Evolutionary conservation across 192 early-diverging fungal genomes (phyloP).

Genomic region (Entomortierella chlamydospora): DNA sequence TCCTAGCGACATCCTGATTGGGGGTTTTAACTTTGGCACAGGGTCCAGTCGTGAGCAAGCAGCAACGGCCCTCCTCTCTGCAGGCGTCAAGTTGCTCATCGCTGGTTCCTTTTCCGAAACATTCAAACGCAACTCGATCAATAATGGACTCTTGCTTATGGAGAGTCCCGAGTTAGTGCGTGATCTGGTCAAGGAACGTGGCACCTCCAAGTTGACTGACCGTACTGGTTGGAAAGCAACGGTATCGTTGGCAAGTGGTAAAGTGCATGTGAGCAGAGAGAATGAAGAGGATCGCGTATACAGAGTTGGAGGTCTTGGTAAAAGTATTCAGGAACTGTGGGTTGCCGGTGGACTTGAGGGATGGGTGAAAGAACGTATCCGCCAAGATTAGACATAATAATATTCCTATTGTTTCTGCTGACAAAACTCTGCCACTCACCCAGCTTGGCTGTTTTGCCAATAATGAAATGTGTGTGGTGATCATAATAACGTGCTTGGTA

Average conservation of each 20-base stretch:
- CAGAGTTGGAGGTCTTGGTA: conserved; percentile 75
- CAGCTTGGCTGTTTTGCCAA: too few relatives aligned
- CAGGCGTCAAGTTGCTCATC: conserved; percentile 86
- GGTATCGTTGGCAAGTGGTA: conserved; percentile 80
- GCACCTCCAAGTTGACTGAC: conserved; percentile 68
- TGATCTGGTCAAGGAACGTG: conserved; percentile 69
- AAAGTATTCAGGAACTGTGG: conserved; percentile 97
- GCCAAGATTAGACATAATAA: not conserved
- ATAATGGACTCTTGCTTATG: conserved; percentile 94
- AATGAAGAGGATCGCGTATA: conserved; percentile 57
- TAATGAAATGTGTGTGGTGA: too few relatives aligned
- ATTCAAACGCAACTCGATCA: conserved; percentile 98
- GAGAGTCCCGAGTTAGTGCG: conserved; percentile 87
- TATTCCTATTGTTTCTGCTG: too few relatives aligned
- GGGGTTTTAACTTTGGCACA: conserved; percentile 97
- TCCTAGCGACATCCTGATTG: conserved; percentile 87
- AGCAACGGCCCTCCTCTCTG: conserved; percentile 91
- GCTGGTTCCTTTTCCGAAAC: conserved; percentile 97
- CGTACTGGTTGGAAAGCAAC: conserved; percentile 66
- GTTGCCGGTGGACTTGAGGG: conserved; percentile 94
- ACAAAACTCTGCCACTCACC: too few relatives aligned
- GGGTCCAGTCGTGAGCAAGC: conserved; percentile 99
- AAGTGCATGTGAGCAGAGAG: conserved; percentile 55
- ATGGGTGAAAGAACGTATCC: conserved; percentile 84
- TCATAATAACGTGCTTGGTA: too few relatives aligned